phyloP scores from a whole-genome alignment of 164 flowering plant genomes.

The Magnolia officinalis region DNA sequence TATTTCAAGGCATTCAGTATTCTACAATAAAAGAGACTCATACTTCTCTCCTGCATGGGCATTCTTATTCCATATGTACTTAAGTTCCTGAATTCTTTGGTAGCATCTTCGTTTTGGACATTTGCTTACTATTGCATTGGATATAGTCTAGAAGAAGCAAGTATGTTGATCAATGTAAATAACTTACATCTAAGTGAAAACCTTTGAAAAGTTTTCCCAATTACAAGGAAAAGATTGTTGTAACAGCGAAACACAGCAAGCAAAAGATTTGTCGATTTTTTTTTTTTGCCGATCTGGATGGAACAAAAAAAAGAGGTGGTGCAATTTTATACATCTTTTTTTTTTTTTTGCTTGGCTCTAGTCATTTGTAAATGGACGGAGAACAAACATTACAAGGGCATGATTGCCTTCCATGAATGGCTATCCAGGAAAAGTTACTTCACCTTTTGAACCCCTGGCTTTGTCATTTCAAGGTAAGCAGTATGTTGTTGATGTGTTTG shows the following conservation, averaged over 20 bases:
- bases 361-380: too few species aligned
- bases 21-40: too few species aligned
- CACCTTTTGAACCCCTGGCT: slow-evolving; percentile 37
- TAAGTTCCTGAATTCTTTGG: too few species aligned
- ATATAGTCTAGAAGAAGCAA: too few species aligned
- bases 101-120: too few species aligned
- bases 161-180: too few species aligned
- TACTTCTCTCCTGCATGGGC: too few species aligned
- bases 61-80: too few species aligned
- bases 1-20: too few species aligned
- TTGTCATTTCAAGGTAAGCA: slow-evolving; percentile 34
- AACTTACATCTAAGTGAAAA: not conserved
- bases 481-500: slow-evolving; percentile 29
- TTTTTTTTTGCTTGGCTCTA: not conserved
- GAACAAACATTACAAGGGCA: not conserved
- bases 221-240: slow-evolving; percentile 18
- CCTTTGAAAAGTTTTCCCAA: slow-evolving; percentile 33
- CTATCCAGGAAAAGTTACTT: slow-evolving; percentile 17
- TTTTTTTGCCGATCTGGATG: not conserved
- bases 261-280: not conserved
- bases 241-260: not conserved
- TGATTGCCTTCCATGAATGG: not conserved
- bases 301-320: not conserved
- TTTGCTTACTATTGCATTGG: too few species aligned
- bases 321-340: not conserved